These are phyloP conservation scores for Glycine soja DNA, from an alignment of 306 rosid genomes.

Conservation along the genomic window DNA sequence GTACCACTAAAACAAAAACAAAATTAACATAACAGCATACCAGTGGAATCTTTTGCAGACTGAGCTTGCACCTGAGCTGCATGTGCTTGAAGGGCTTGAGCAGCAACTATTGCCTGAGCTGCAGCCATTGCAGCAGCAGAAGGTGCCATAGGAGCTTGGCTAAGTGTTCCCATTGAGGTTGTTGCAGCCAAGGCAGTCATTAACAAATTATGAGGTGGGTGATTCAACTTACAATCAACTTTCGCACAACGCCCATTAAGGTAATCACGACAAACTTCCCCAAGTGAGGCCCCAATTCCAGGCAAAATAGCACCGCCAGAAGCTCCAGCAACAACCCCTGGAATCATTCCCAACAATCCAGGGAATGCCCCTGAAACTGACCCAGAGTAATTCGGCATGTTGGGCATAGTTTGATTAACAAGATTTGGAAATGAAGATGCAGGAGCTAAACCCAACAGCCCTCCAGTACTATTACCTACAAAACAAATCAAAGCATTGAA, in stretches of 20 bases:
- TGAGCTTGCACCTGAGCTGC: slow-evolving; percentile 95
- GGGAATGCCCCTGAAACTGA: slow-evolving; percentile 99
- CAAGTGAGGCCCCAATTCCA: slow-evolving; percentile 93
- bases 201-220: slow-evolving; percentile 93
- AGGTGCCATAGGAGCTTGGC: slow-evolving; percentile 99
- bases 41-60: slow-evolving; percentile 82
- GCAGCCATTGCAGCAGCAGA: slow-evolving; percentile 99
- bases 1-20: slow-evolving; percentile 2
- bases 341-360: slow-evolving; percentile 96
- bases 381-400: slow-evolving; percentile 98
- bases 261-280: slow-evolving; percentile 95
- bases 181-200: slow-evolving; percentile 98
- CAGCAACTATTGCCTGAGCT: slow-evolving; percentile 99
- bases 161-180: slow-evolving; percentile 86
- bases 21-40: slow-evolving; percentile 62
- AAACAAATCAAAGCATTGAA: slow-evolving; percentile 41
- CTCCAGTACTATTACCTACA: slow-evolving; percentile 77
- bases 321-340: slow-evolving; percentile 90
- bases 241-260: slow-evolving; percentile 94
- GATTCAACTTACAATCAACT: slow-evolving; percentile 91
- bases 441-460: slow-evolving; percentile 87
- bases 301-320: slow-evolving; percentile 98
- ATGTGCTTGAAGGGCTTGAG: slow-evolving; percentile 99
- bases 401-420: slow-evolving; percentile 98
- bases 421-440: slow-evolving; percentile 78